Base-by-base conservation (phyloP, 176 grass and related monocot species). In the Oryza nivara region DNA sequence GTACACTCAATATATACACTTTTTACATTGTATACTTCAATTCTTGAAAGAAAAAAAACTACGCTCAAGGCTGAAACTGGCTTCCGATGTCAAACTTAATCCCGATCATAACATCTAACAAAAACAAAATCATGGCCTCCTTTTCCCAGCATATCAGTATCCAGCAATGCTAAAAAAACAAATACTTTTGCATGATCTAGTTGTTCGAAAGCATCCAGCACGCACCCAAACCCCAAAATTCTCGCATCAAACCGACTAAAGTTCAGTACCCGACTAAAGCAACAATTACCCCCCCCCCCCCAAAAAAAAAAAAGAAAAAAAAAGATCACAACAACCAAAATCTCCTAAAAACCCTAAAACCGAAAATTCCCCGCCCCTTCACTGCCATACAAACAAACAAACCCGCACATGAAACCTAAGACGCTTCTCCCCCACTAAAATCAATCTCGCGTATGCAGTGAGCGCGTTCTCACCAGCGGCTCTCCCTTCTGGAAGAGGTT, bases 401-500 rank as follows among this genome's bases (percentile, higher is more conserved):
- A 67, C 13, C 19, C 19, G 20, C 67, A 1, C 44, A 2, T 52
- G 25, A 69, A 49, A 79, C 75, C 80, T 80, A 87, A 19, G 41
- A 79, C 38, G 51, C 51, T 65, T 68, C 82, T 46, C 80, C 60
- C 60, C 12, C 16, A 4, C 72, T 19, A 77, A 81, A 77, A 72
- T 77, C 30, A 77, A 72, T 77, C 30, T 67, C 28, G 75, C 43
- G 7, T 12, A 9, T 12, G 40, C 40, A 43, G 22, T 40, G 32
- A 60, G 34, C 1, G 36, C 35, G 36, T 68, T 43, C 88, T 86
- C 82, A 99, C 97, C 93, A 99, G 71, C 52, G 92, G 79, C 80
- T 99, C 97, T 68, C 97, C 97, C 89, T 96, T 99, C 60, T 94
- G 81, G 83, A 99, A 99, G 30, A 92, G 82, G 87, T 96, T 99